Evolutionary conservation across 495 filamentous ascomycete genomes (phyloP).

Genomic region (Daldinia vernicosa): DNA sequence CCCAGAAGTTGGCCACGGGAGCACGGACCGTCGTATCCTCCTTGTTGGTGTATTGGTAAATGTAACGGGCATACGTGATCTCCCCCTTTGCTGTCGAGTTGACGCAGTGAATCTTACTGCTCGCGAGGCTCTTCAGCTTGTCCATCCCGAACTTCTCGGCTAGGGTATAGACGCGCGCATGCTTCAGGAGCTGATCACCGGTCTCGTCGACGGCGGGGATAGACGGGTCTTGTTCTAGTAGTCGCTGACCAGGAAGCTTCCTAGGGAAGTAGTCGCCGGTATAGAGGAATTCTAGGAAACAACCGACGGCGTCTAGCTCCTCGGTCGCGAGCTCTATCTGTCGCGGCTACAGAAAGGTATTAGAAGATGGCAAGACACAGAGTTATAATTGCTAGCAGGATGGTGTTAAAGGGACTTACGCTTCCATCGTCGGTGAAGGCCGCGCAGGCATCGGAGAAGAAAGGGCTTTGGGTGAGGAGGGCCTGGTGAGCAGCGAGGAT

Average conservation of each 20-base stretch:
- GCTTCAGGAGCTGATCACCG: conserved; percentile 80
- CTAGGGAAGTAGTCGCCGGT: conserved; percentile 87
- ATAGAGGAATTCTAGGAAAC: conserved; percentile 92
- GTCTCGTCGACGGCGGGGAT: conserved; percentile 70
- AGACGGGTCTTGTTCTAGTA: conserved; percentile 66
- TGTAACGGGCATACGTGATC: conserved; percentile 87
- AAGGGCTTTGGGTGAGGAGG: conserved; percentile 76
- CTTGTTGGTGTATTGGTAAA: conserved; percentile 77
- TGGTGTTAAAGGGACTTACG: conserved; percentile 43
- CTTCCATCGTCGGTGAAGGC: conserved; percentile 64
- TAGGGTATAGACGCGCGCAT: conserved; percentile 88
- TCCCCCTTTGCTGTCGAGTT: conserved; percentile 86
- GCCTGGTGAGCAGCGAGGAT: conserved; percentile 81
- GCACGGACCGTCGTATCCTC: conserved; percentile 78
- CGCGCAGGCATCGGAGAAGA: conserved; percentile 69
- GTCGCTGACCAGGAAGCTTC: conserved; percentile 62
- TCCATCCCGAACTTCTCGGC: conserved; percentile 80
- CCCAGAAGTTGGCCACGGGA: conserved; percentile 93
- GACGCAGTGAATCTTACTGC: conserved; percentile 88
- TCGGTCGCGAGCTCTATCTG: conserved; percentile 74
- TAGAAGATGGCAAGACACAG: background rate
- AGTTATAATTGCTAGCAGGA: background rate
- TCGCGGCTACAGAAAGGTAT: conserved; percentile 57
- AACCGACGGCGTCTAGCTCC: conserved; percentile 82
- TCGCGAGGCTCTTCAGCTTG: conserved; percentile 77